phyloP scores from a whole-genome alignment of 2,329 filamentous ascomycete species.

The Claviceps africana region DNA sequence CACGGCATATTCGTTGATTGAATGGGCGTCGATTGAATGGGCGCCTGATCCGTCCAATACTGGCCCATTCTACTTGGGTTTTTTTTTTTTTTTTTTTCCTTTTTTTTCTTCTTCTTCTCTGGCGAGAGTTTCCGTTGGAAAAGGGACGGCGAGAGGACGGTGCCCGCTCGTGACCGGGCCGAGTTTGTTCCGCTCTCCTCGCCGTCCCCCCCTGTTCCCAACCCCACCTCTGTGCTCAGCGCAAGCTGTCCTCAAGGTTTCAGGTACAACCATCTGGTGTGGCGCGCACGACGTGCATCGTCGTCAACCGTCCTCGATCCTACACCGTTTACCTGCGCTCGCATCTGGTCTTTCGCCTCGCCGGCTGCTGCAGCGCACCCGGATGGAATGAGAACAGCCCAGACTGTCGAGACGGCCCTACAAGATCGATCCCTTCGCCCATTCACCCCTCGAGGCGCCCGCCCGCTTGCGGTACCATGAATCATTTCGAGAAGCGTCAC shows the following conservation, averaged over 20 bases:
- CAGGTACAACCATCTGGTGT: not conserved
- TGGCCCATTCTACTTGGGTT: too few relatives aligned
- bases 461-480: slow-evolving; percentile 38
- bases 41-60: too few relatives aligned
- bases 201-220: too few relatives aligned
- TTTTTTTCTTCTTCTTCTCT: too few relatives aligned
- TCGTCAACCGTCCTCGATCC: not conserved
- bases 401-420: not conserved
- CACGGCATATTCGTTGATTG: too few relatives aligned
- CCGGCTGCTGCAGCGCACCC: not conserved
- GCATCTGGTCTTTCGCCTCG: not conserved
- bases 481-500: slow-evolving; percentile 55
- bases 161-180: too few relatives aligned
- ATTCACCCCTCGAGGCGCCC: not conserved
- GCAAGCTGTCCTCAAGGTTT: slow-evolving; percentile 4
- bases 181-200: too few relatives aligned
- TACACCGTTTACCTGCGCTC: not conserved
- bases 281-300: not conserved
- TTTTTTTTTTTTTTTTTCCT: too few relatives aligned
- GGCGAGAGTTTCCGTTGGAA: too few relatives aligned
- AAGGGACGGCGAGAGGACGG: too few relatives aligned
- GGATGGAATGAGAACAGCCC: not conserved
- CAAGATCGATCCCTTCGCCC: not conserved
- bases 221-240: too few relatives aligned
- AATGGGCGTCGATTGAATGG: too few relatives aligned